Conservation (phyloP, 495 filamentous ascomycete genomes). For the Aspergillus leporis region DNA sequence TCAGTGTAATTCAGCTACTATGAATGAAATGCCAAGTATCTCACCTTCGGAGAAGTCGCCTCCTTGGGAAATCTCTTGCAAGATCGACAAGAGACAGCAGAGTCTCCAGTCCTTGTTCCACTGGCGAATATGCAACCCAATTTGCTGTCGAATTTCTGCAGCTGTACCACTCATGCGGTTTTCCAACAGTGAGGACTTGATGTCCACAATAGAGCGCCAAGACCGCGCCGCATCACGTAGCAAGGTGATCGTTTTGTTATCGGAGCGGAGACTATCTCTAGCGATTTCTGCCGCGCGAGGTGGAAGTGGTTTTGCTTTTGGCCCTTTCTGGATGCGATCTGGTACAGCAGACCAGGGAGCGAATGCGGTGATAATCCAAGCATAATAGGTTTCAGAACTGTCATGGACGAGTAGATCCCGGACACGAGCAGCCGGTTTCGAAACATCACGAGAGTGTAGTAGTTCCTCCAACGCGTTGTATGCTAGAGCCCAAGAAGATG, state of each 20-base stretch:
- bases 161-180: conserved; percentile 31
- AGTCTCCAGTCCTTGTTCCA: conserved; percentile 79
- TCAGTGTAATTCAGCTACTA: conserved; percentile 13
- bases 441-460: conserved; percentile 20
- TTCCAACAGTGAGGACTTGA: conserved; percentile 50
- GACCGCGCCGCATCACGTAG: conserved; percentile 64
- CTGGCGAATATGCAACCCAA: conserved; percentile 76
- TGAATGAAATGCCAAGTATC: neutral
- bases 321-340: conserved; percentile 35
- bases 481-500: conserved; percentile 39
- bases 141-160: conserved; percentile 46
- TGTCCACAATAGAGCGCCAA: conserved; percentile 55
- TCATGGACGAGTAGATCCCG: conserved; percentile 57
- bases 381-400: conserved; percentile 60
- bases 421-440: conserved; percentile 21
- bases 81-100: conserved; percentile 67
- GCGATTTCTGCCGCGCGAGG: conserved; percentile 58
- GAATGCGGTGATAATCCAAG: conserved; percentile 75
- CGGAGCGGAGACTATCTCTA: conserved; percentile 75
- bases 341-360: conserved; percentile 71
- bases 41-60: conserved; percentile 34
- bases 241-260: conserved; percentile 68
- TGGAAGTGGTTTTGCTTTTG: conserved; percentile 48
- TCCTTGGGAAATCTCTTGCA: conserved; percentile 61
- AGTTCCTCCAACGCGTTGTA: conserved; percentile 40